A percentile compares a stretch with the other conserved stretches of the same genome.
phyloP scores from a whole-genome alignment of 1,284 basidiomycete species.

The Tausonia pullulans region DNA sequence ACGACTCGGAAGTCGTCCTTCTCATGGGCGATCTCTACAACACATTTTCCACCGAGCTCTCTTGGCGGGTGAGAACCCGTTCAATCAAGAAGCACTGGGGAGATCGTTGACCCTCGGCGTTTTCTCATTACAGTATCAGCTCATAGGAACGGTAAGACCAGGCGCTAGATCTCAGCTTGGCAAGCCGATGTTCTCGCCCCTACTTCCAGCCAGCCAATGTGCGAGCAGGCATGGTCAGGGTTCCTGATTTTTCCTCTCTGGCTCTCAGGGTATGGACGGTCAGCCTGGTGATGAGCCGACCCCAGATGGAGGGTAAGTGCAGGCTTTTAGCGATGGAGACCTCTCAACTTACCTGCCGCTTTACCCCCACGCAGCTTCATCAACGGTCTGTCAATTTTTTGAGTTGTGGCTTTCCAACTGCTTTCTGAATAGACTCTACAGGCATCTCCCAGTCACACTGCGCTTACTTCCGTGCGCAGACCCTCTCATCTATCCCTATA shows the following conservation, averaged over 20 bases:
- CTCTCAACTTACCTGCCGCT: too few relatives aligned
- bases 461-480: conserved; percentile 20
- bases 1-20: conserved; percentile 23
- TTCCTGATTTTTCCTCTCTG: too few relatives aligned
- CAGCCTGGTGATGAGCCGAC: conserved; percentile 23
- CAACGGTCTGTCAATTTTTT: background rate
- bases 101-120: background rate
- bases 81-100: background rate
- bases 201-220: too few relatives aligned
- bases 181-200: background rate
- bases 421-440: background rate
- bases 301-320: conserved; percentile 20
- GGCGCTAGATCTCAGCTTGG: too few relatives aligned
- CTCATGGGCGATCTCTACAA: conserved; percentile 26
- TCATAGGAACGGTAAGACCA: too few relatives aligned
- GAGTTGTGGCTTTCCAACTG: background rate
- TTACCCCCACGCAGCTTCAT: too few relatives aligned
- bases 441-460: background rate
- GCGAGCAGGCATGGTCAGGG: too few relatives aligned
- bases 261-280: conserved; percentile 17
- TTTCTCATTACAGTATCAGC: background rate
- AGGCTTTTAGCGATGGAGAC: background rate
- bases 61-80: conserved; percentile 17
- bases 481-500: background rate
- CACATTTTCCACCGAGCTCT: conserved; percentile 16